Conservation (phyloP, 1,284 basidiomycete species). For the Prillingera fragicola region DNA sequence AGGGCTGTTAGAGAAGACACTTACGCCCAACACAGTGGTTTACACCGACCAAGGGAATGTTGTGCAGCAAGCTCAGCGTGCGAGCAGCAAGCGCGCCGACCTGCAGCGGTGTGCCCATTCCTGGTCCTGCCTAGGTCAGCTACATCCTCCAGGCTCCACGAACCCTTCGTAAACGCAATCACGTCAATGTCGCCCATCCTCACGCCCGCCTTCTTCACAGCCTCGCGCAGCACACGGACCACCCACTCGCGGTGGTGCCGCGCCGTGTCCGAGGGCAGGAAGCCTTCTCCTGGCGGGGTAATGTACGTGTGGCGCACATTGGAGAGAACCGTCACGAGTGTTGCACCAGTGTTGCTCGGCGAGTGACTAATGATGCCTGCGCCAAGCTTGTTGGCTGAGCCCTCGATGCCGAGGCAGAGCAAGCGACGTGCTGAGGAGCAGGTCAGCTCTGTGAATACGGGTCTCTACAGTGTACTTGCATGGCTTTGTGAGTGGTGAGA, state of each 20-base stretch:
- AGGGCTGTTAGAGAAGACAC: conserved; percentile 46
- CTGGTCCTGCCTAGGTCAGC: conserved; percentile 65
- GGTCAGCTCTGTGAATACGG: background rate
- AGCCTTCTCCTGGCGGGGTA: conserved; percentile 95
- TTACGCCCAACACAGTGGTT: conserved; percentile 97
- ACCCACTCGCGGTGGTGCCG: conserved; percentile 94
- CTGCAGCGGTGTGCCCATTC: conserved; percentile 96
- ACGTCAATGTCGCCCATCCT: conserved; percentile 78
- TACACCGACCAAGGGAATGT: conserved; percentile 90
- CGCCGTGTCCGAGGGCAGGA: conserved; percentile 91
- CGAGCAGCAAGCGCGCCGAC: conserved; percentile 94
- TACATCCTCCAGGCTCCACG: conserved; percentile 9
- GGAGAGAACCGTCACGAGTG: conserved; percentile 59
- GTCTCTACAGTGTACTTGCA: conserved; percentile 23
- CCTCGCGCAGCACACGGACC: conserved; percentile 72
- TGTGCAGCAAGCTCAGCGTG: conserved; percentile 78
- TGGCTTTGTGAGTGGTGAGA: conserved; percentile 34
- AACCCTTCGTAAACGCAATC: conserved; percentile 95
- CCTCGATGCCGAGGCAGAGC: conserved; percentile 73
- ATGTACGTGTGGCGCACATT: conserved; percentile 96
- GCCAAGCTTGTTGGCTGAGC: conserved; percentile 97
- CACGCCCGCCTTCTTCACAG: conserved; percentile 65
- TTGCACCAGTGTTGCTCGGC: conserved; percentile 38
- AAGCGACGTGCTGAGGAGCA: conserved; percentile 28
- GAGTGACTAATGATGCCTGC: conserved; percentile 85